phyloP scores from a whole-genome alignment of 2,329 filamentous ascomycete genomes.

The Beauveria sp. region DNA sequence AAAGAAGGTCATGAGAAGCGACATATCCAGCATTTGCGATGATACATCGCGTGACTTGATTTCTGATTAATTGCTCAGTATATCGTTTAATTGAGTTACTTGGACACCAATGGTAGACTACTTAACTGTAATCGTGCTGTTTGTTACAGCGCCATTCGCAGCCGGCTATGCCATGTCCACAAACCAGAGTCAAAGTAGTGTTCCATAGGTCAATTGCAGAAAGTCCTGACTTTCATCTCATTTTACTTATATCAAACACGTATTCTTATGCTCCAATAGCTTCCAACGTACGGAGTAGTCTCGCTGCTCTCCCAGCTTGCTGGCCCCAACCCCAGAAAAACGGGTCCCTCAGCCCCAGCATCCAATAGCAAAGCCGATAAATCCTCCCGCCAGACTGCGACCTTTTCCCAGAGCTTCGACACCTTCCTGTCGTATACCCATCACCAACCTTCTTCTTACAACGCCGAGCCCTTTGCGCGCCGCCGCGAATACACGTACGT shows the following conservation, averaged over 20 bases:
- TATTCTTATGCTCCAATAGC: too few species aligned
- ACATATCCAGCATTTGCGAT: neutral
- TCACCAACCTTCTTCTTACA: neutral
- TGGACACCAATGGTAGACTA: neutral
- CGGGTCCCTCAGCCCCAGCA: neutral
- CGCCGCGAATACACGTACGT: neutral
- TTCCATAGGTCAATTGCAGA: neutral
- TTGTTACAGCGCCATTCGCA: too few species aligned
- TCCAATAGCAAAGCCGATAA: neutral
- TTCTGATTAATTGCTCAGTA: too few species aligned
- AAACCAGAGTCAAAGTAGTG: too few species aligned
- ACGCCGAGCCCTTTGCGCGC: neutral
- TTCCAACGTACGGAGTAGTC: neutral
- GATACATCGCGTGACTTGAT: neutral
- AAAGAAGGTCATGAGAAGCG: neutral
- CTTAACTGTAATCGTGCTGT: too few species aligned
- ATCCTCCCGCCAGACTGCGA: slow-evolving; percentile 6
- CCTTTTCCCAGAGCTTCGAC: slow-evolving; percentile 9
- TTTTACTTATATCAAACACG: neutral
- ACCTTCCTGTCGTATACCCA: neutral
- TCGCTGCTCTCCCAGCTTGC: neutral
- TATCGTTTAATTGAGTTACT: neutral
- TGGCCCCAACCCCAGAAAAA: neutral
- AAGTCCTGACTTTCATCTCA: too few species aligned
- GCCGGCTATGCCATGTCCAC: too few species aligned